A percentile compares a stretch with the other conserved stretches of the same genome.
These are phyloP conservation scores for Trichoderma sp. DNA, from an alignment of 2,329 filamentous ascomycete species.

Conservation along the genomic window DNA sequence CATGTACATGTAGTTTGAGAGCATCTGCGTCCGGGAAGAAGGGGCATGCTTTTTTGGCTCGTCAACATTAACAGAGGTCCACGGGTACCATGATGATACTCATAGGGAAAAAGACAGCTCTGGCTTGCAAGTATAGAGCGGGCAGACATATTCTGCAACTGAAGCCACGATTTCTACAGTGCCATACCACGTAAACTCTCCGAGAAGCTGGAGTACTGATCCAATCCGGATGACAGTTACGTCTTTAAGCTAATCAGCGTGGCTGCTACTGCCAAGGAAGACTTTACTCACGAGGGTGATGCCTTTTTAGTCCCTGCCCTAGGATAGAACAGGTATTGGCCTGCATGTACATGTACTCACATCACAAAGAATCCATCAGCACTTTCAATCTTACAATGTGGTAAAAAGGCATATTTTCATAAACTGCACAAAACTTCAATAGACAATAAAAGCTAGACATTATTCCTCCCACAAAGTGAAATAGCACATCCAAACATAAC, in stretches of 20 bases:
- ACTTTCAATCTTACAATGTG: neutral
- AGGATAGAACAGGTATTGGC: neutral
- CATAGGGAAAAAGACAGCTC: neutral
- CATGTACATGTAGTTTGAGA: neutral
- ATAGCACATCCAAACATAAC: neutral
- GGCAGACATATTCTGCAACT: neutral
- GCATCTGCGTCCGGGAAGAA: neutral
- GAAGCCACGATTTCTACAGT: neutral
- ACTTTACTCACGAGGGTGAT: neutral
- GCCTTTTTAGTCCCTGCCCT: neutral
- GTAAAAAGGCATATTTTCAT: neutral
- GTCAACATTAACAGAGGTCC: neutral
- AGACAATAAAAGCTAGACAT: too few species aligned
- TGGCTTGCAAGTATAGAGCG: neutral
- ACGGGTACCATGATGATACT: neutral
- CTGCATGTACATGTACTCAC: neutral
- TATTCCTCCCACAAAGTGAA: neutral
- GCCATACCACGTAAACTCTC: neutral
- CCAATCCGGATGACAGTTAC: neutral
- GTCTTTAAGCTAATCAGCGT: neutral
- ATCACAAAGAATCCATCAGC: neutral
- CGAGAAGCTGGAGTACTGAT: neutral
- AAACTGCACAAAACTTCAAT: neutral
- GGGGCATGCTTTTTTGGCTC: neutral
- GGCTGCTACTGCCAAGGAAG: neutral